A percentile compares a stretch with the other conserved stretches of the same genome.
Conservation (phyloP, 371 early-diverging fungal genomes). For the Apophysomyces ossiformis region DNA sequence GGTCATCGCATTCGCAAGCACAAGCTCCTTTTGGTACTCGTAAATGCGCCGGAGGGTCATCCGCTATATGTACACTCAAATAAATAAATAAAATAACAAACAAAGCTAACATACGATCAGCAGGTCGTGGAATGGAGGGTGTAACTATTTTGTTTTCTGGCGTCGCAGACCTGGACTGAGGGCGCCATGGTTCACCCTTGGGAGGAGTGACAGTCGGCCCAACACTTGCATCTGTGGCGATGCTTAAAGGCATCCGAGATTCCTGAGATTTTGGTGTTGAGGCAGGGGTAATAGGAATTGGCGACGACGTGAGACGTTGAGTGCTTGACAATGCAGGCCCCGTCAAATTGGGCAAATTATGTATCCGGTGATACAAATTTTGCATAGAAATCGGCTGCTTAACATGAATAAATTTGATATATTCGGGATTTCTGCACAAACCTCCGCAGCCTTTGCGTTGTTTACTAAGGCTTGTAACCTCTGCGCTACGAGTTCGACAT, state of each 20-base stretch:
- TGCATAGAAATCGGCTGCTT: not conserved
- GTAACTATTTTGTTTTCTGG: not conserved
- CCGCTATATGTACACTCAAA: not conserved
- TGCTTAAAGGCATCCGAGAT: not conserved
- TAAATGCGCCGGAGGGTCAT: conserved; percentile 38
- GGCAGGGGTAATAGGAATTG: not conserved
- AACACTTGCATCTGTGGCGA: not conserved
- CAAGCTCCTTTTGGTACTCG: conserved; percentile 50
- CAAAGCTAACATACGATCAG: not conserved
- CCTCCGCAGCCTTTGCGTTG: conserved; percentile 42
- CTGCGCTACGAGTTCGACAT: conserved; percentile 45
- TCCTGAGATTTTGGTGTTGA: not conserved
- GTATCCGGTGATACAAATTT: not conserved
- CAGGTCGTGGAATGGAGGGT: not conserved
- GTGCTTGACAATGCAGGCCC: not conserved
- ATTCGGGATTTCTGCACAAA: not conserved
- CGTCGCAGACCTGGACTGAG: not conserved
- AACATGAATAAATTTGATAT: not conserved
- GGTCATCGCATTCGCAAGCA: conserved; percentile 70
- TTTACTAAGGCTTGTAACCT: conserved; percentile 42
- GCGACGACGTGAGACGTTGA: not conserved
- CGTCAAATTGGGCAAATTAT: not conserved
- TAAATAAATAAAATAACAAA: not conserved
- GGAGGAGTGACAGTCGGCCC: not conserved
- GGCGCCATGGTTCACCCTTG: not conserved